These are phyloP conservation scores for Diaporthe citriasiana DNA, from an alignment of 2,329 filamentous ascomycete species.

Conservation along the genomic window DNA sequence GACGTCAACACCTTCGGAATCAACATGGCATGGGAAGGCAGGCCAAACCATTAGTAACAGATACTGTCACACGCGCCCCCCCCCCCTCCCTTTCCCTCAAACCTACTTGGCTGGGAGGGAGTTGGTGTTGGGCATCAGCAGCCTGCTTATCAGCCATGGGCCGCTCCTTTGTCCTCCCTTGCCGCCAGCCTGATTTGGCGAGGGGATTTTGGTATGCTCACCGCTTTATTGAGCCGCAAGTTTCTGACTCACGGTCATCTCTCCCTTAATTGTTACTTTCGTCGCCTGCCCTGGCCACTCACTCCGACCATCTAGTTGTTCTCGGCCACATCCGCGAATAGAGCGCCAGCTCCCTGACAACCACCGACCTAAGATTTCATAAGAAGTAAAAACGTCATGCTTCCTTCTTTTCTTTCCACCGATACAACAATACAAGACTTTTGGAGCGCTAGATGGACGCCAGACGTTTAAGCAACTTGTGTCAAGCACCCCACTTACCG, in stretches of 20 bases:
- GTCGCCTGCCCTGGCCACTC: background rate
- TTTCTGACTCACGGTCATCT: background rate
- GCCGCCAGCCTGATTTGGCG: conserved; percentile 1
- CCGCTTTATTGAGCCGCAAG: conserved; percentile 4
- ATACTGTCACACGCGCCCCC: background rate
- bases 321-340: background rate
- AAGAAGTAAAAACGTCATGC: rapidly evolving
- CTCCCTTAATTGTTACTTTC: background rate
- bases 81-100: too few species aligned
- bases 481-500: background rate
- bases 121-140: conserved; percentile 20
- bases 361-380: rapidly evolving
- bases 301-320: too few species aligned
- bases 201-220: background rate
- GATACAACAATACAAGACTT: rapidly evolving
- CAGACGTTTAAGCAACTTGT: background rate
- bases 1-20: background rate
- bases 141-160: background rate
- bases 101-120: background rate
- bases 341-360: background rate
- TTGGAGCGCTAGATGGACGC: too few species aligned
- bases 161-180: background rate
- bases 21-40: background rate
- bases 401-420: background rate
- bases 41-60: background rate